A percentile compares a stretch with the other conserved stretches of the same genome.
These are phyloP conservation scores for Polytrichum commune DNA, from an alignment of 225 moss, liverwort and hornwort genomes.

Conservation along the genomic window DNA sequence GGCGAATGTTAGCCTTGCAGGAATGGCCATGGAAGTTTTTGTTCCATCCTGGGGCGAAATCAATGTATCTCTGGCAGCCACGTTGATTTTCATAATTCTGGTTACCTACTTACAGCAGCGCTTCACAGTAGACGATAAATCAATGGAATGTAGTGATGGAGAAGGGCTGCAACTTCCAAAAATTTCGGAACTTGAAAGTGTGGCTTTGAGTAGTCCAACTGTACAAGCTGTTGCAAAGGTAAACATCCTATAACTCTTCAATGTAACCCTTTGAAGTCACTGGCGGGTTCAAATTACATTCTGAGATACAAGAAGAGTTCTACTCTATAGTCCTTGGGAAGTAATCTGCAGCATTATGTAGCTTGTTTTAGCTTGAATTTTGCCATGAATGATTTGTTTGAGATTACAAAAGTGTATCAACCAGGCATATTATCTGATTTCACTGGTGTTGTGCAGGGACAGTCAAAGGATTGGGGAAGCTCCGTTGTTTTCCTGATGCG, in stretches of 20 bases:
- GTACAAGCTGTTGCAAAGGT: constrained; percentile 31
- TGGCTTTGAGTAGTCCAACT: constrained; percentile 23
- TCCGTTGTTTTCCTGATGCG: constrained; percentile 60
- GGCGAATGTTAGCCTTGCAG: constrained; percentile 50
- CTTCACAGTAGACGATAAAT: constrained; percentile 26
- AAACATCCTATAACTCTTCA: constrained; percentile 2
- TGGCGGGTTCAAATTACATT: too few species aligned
- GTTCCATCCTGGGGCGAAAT: constrained; percentile 89
- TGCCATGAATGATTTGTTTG: too few species aligned
- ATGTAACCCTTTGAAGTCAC: background rate
- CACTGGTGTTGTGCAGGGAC: constrained; percentile 29
- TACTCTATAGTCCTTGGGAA: too few species aligned
- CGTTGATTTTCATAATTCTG: constrained; percentile 49
- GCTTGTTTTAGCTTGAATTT: too few species aligned
- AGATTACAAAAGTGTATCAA: background rate
- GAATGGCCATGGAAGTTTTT: constrained; percentile 62
- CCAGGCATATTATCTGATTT: background rate
- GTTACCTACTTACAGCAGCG: constrained; percentile 63
- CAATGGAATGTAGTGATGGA: constrained; percentile 11
- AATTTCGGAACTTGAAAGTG: constrained; percentile 31
- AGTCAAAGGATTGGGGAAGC: constrained; percentile 52
- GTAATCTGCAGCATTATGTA: too few species aligned
- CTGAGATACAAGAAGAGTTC: too few species aligned
- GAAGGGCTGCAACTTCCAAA: constrained; percentile 27
- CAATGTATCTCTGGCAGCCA: constrained; percentile 59